A percentile compares a stretch with the other conserved stretches of the same genome.
Evolutionary conservation across 2,329 filamentous ascomycete genomes (phyloP).

Genomic region (Calonectria pteridis): DNA sequence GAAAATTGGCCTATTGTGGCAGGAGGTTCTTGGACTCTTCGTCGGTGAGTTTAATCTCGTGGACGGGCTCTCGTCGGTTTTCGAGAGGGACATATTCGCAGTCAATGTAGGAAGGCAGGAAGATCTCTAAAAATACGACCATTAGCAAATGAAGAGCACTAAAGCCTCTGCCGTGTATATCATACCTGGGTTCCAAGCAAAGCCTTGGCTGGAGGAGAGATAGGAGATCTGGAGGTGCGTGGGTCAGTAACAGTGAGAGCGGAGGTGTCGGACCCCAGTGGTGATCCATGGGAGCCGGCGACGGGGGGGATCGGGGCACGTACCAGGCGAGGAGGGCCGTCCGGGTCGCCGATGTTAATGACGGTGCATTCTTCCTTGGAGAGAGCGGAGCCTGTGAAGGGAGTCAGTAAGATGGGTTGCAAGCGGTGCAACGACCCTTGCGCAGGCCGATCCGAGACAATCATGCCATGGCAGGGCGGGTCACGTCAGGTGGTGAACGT

Average conservation of each 20-base stretch:
- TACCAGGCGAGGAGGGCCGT: constrained; percentile 80
- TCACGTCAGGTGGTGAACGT: constrained; percentile 40
- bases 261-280: neutral
- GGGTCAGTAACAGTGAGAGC: neutral
- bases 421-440: neutral
- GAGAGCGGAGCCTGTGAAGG: constrained; percentile 73
- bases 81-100: constrained; percentile 81
- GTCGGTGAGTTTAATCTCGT: constrained; percentile 82
- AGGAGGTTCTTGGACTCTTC: constrained; percentile 79
- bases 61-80: constrained; percentile 80
- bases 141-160: constrained; percentile 18
- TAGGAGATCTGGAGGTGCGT: constrained; percentile 74
- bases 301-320: constrained; percentile 45
- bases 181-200: constrained; percentile 84
- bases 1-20: constrained; percentile 64
- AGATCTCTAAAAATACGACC: constrained; percentile 71
- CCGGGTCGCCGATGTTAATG: constrained; percentile 81
- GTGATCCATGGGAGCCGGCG: neutral
- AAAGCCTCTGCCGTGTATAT: constrained; percentile 2
- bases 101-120: constrained; percentile 82
- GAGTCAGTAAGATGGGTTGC: constrained; percentile 43
- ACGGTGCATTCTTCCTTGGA: constrained; percentile 83
- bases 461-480: constrained; percentile 26
- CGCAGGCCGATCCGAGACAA: constrained; percentile 21
- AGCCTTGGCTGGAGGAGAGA: constrained; percentile 83